Base-by-base conservation (phyloP, 768 basidiomycete species). In the Xerocomellus intermedius region DNA sequence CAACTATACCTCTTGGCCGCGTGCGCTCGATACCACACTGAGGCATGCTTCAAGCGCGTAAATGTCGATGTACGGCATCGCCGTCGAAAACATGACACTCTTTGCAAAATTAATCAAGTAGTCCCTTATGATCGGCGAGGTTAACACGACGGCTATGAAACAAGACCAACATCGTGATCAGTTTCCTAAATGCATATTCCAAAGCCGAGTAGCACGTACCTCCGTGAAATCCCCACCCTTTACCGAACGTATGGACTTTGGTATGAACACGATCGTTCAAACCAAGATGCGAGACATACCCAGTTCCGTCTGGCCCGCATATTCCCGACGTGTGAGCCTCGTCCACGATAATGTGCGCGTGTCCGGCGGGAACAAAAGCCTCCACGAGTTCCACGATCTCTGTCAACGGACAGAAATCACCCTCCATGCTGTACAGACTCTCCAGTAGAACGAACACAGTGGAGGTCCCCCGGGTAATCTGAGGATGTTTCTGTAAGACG, bases 351-450 rank as follows among this genome's bases (percentile, higher is more conserved):
- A 85, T 69, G 66, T 76, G 76, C 32, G 66, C 73, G 43, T 69
- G 71, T 7, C 69, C 72, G 6, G 51, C 46, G 5, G 77, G 78
- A 4, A 80, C 63, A 0, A 69, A 55, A 2, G 63, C 51, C 24
- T 81, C 71, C 22, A 80, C 55, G 1, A 75, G 42, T 14, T 68
- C 65, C 30, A 80, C 70, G 13, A 83, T 74, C 38, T 73, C 73
- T 2, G 50, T 55, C 10, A 85, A 63, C 3, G 81, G 82, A 4
- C 74, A 72, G 33, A 83, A 72, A 56, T 82, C 79, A 6, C 84
- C 84, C 41, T 84, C 82, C 82, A 85, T 84, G 56, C 80, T 81
- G 64, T 85, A 84, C 16, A 84, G 65, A 9, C 74, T 74, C 69
- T 85, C 84, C 12, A 84, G 69, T 0, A 78, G 73, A 19, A 85